Evolutionary conservation across 2,329 filamentous ascomycete species (phyloP).

Genomic region (Fusarium pininemorale): DNA sequence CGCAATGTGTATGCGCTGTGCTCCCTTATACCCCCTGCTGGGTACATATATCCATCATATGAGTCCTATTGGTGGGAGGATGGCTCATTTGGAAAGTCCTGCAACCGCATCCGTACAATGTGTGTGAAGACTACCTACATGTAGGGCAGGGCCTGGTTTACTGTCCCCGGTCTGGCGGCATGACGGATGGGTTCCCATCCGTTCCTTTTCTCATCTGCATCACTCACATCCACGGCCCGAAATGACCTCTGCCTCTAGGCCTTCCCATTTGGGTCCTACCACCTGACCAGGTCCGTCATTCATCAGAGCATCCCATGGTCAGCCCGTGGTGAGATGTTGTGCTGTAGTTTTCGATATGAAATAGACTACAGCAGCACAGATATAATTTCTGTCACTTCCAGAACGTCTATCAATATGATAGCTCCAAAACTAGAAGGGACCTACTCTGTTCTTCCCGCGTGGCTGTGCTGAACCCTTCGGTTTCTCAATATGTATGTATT

Average conservation of each 20-base stretch:
- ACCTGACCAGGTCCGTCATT: slow-evolving; percentile 36
- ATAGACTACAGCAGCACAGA: background rate
- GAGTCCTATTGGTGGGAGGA: slow-evolving; percentile 12
- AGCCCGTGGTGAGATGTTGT: slow-evolving; percentile 29
- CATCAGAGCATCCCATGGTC: slow-evolving; percentile 30
- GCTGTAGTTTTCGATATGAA: background rate
- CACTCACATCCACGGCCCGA: slow-evolving; percentile 28
- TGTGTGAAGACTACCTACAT: slow-evolving; percentile 18
- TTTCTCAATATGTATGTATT: background rate
- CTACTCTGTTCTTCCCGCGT: slow-evolving; percentile 20
- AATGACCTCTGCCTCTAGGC: slow-evolving; percentile 31
- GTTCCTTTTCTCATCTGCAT: slow-evolving; percentile 37
- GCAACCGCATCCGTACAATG: slow-evolving; percentile 17
- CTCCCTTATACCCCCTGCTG: slow-evolving; percentile 18
- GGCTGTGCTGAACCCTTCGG: slow-evolving; percentile 30
- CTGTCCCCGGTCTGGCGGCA: slow-evolving; percentile 22
- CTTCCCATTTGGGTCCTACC: slow-evolving; percentile 39
- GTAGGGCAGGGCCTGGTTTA: slow-evolving; percentile 19
- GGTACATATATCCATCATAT: background rate
- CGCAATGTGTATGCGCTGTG: slow-evolving; percentile 18
- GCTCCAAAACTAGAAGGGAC: slow-evolving; percentile 14
- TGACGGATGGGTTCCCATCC: slow-evolving; percentile 32
- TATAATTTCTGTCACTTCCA: slow-evolving; percentile 2
- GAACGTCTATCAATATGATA: slow-evolving; percentile 6
- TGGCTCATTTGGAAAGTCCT: slow-evolving; percentile 15